Conservation (phyloP, 1,284 basidiomycete species). For the Microstroma glucosiphilum region DNA sequence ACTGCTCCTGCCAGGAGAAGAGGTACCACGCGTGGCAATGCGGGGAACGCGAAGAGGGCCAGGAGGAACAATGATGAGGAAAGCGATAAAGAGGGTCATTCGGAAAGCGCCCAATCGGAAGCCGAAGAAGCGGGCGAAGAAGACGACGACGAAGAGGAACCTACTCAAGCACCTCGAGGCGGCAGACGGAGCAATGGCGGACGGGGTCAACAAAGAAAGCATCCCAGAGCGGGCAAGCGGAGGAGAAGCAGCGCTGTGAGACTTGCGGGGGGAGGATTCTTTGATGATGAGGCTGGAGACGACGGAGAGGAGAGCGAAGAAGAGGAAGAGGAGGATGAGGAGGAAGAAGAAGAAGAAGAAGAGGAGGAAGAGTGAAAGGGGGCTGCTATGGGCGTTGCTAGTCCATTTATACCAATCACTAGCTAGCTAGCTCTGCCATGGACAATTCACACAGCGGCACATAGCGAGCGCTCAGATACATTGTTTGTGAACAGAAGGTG, state of each 20-base stretch:
- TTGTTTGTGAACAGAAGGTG: too few species aligned
- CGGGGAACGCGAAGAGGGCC: background rate
- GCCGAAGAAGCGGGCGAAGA: slow-evolving; percentile 6
- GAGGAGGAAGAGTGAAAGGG: background rate
- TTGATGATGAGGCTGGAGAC: background rate
- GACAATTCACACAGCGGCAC: too few species aligned
- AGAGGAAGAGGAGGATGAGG: slow-evolving; percentile 2
- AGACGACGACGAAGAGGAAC: slow-evolving; percentile 1
- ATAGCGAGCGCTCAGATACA: too few species aligned
- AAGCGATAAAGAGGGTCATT: background rate
- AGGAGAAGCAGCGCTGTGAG: background rate
- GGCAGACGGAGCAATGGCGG: background rate
- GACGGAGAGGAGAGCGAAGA: background rate
- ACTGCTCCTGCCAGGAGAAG: background rate
- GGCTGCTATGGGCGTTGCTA: too few species aligned
- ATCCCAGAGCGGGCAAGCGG: background rate
- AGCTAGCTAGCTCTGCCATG: too few species aligned
- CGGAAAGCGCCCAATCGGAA: background rate
- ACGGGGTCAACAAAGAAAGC: background rate
- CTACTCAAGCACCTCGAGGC: background rate
- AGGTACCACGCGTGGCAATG: background rate
- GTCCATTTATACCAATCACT: too few species aligned
- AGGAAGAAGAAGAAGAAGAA: slow-evolving; percentile 4
- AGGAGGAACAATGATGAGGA: background rate
- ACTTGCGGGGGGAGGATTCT: background rate